These are phyloP conservation scores for Fraxinus albicans DNA, from an alignment of 305 asterid species.

Conservation along the genomic window DNA sequence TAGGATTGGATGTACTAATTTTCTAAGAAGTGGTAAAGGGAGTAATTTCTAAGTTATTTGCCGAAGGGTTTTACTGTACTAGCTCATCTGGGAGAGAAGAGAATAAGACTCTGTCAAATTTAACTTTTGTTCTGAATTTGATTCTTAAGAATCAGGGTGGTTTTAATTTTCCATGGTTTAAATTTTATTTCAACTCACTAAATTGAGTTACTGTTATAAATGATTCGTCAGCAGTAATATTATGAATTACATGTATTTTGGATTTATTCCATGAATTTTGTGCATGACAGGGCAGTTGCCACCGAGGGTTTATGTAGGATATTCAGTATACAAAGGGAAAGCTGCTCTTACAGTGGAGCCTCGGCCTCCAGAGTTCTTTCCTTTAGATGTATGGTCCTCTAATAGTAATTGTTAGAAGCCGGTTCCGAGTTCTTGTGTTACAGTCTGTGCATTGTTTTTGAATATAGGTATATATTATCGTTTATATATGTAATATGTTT, in stretches of 20 bases:
- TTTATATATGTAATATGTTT: not conserved
- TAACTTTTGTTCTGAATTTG: not conserved
- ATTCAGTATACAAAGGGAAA: slow-evolving; percentile 84
- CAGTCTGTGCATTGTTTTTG: slow-evolving; percentile 7
- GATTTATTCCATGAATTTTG: not conserved
- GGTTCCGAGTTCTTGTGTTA: not conserved
- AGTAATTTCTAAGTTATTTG: not conserved
- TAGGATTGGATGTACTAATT: not conserved
- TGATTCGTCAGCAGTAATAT: not conserved
- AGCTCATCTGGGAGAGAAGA: not conserved
- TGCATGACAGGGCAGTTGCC: slow-evolving; percentile 46
- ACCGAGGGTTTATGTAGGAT: slow-evolving; percentile 75
- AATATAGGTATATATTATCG: not conserved
- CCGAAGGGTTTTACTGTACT: not conserved
- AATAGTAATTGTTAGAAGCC: not conserved
- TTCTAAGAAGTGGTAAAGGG: not conserved
- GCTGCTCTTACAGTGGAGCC: slow-evolving; percentile 86
- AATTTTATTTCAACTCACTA: not conserved
- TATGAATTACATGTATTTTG: not conserved
- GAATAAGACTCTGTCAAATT: not conserved
- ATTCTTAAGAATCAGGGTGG: not conserved
- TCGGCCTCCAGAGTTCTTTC: slow-evolving; percentile 74
- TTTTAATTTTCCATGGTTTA: not conserved
- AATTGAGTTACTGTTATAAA: not conserved
- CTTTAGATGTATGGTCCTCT: slow-evolving; percentile 60